Base-by-base conservation (phyloP, 305 asterid species). In the Petunia hybrid region DNA sequence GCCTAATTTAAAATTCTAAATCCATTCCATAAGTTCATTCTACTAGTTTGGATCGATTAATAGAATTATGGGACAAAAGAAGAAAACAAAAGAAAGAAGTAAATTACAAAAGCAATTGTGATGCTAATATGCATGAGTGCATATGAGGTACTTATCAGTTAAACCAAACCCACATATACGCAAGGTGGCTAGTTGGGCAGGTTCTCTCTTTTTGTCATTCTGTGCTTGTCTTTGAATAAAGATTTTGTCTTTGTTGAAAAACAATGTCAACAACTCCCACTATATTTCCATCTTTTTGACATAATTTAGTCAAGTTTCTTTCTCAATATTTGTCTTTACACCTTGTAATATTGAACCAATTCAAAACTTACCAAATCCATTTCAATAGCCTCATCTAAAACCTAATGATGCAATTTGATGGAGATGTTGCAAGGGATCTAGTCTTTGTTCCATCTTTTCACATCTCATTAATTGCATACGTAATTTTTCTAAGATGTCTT, bases 231-330 rank as follows among this genome's bases (percentile, higher is more conserved):
- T 85, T 82, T 74, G 80, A 81, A 81, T 41, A 59, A 68, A 73
- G 60, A 77, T 79, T 84, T 77, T 83, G 87, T 86, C 85, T 82
- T 83, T 82, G 81, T 56, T 48, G 51, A 68, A 85, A 81, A 78
- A 71, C 85, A 82, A 83, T 83, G 40, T 71, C 83, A 88, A 88
- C 93, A 76, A 92, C 92, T 87, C 91, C 94, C 88, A 89, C 90
- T 83, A 80, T 84, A 81, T 35, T 39, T 83, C 38, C 31, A 73
- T 79, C 91, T 74, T 85, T 87, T 87, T 85, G 89, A 88, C 89
- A 85, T 53, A 78, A 41, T 77, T 83, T 85, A 51, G 80, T 74
- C 84, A 45, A 71, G 59, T 78, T 76, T 61, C 82, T 84, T 77
- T 76, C 79, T 63, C 73, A 2, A 65, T 63, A 13, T 42, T 43